phyloP scores from a whole-genome alignment of 2,329 filamentous ascomycete genomes.

The Bipolaris gigantea region DNA sequence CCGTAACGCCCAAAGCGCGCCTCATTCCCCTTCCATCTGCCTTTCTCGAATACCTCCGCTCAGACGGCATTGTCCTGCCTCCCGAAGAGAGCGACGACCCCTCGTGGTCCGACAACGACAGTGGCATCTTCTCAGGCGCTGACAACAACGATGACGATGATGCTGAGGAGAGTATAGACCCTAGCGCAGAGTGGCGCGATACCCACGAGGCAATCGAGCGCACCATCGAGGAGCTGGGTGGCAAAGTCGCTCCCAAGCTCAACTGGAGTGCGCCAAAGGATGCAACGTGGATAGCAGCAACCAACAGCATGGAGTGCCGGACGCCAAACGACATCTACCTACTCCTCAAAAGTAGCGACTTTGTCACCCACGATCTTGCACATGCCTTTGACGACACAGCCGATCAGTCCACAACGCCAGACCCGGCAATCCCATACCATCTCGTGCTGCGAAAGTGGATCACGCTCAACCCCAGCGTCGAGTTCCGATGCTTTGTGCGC shows the following conservation, averaged over 20 bases:
- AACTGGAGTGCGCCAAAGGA: slow-evolving; percentile 99
- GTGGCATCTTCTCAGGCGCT: slow-evolving; percentile 54
- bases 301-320: slow-evolving; percentile 89
- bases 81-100: slow-evolving; percentile 60
- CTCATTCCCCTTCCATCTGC: slow-evolving; percentile 74
- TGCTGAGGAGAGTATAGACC: slow-evolving; percentile 63
- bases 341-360: slow-evolving; percentile 90
- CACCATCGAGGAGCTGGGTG: slow-evolving; percentile 79
- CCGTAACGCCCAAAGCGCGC: slow-evolving; percentile 80
- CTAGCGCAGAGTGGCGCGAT: slow-evolving; percentile 63
- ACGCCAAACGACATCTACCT: slow-evolving; percentile 90
- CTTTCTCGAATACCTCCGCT: slow-evolving; percentile 84
- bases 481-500: slow-evolving; percentile 95
- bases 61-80: slow-evolving; percentile 89
- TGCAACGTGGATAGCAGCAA: slow-evolving; percentile 84
- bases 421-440: slow-evolving; percentile 66
- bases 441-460: slow-evolving; percentile 88
- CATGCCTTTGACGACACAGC: slow-evolving; percentile 82
- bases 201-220: slow-evolving; percentile 76
- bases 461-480: slow-evolving; percentile 83
- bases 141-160: slow-evolving; percentile 53
- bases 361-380: slow-evolving; percentile 90
- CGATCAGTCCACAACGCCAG: slow-evolving; percentile 23
- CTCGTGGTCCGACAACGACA: slow-evolving; percentile 54
- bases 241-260: slow-evolving; percentile 85